Percentiles rank a stretch among this genome's conserved stretches.
phyloP scores from a whole-genome alignment of 2,329 filamentous ascomycete genomes.

The Botrytis sinoallii region DNA sequence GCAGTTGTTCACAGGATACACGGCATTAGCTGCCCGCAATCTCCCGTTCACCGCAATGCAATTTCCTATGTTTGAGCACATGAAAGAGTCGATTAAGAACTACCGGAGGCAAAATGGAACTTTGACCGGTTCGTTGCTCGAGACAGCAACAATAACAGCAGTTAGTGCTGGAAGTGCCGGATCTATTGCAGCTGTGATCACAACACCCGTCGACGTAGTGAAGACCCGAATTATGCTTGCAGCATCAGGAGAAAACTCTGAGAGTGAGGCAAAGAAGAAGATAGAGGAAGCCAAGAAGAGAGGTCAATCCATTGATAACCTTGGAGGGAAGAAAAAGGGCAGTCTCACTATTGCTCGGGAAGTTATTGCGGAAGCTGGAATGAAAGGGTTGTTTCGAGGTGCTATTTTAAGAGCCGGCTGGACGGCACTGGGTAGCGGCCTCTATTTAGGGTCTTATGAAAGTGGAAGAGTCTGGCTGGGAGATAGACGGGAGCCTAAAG shows the following conservation, averaged over 20 bases:
- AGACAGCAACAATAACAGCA: slow-evolving; percentile 70
- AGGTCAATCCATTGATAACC: slow-evolving; percentile 29
- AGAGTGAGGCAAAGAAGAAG: slow-evolving; percentile 33
- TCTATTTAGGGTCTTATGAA: slow-evolving; percentile 87
- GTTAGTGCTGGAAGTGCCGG: slow-evolving; percentile 72
- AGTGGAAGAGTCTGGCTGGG: slow-evolving; percentile 65
- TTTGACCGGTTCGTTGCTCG: slow-evolving; percentile 45
- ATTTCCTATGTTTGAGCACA: slow-evolving; percentile 79
- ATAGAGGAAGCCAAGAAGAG: slow-evolving; percentile 30
- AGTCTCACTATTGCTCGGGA: slow-evolving; percentile 60
- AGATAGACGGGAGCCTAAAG: slow-evolving; percentile 22
- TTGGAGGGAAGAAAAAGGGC: slow-evolving; percentile 40
- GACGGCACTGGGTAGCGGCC: slow-evolving; percentile 77
- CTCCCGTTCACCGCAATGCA: slow-evolving; percentile 84
- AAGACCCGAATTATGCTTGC: slow-evolving; percentile 87
- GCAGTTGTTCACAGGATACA: slow-evolving; percentile 67
- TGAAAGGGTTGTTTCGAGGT: slow-evolving; percentile 74
- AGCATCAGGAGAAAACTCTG: slow-evolving; percentile 41
- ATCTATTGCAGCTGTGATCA: slow-evolving; percentile 72
- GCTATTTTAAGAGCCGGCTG: slow-evolving; percentile 70
- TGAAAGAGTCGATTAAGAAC: slow-evolving; percentile 54
- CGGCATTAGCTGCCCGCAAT: slow-evolving; percentile 76
- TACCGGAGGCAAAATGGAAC: slow-evolving; percentile 41
- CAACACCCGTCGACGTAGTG: slow-evolving; percentile 84
- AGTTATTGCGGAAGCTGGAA: slow-evolving; percentile 63